phyloP scores from a whole-genome alignment of 495 filamentous ascomycete species.

The Aspergillus taichungensis region DNA sequence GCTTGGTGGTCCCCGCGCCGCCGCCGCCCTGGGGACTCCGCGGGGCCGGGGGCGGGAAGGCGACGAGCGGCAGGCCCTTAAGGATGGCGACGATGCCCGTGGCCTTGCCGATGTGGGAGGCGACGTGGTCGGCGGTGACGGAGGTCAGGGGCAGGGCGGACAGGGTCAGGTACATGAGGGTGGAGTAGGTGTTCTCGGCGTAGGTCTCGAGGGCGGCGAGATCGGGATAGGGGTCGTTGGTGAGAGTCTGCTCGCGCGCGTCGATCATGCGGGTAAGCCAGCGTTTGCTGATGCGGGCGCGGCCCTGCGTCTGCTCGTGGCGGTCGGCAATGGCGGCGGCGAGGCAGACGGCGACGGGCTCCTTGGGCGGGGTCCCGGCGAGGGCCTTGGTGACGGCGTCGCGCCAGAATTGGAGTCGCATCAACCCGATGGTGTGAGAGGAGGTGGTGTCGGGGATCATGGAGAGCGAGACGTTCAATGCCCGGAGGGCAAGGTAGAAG shows the following conservation, averaged over 20 bases:
- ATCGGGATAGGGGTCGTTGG: conserved; percentile 69
- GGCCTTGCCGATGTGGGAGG: conserved; percentile 90
- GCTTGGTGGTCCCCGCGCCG: conserved; percentile 28
- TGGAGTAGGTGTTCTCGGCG: conserved; percentile 88
- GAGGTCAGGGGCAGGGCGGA: conserved; percentile 66
- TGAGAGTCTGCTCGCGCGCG: conserved; percentile 73
- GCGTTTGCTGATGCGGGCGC: conserved; percentile 57
- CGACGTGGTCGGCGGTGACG: conserved; percentile 83
- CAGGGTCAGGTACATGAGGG: conserved; percentile 82
- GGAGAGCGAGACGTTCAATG: conserved; percentile 86
- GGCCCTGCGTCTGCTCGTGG: conserved; percentile 43
- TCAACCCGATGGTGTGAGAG: conserved; percentile 65
- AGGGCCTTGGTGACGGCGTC: conserved; percentile 70
- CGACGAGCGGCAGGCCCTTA: conserved; percentile 74
- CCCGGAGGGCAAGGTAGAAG: conserved; percentile 83
- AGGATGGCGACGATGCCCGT: conserved; percentile 78
- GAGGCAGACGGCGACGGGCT: conserved; percentile 83
- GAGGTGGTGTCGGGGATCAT: conserved; percentile 80
- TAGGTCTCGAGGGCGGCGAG: conserved; percentile 74
- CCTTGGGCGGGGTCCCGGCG: conserved; percentile 67
- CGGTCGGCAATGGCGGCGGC: conserved; percentile 59
- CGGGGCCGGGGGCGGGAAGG: conserved; percentile 53
- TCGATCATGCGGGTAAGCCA: conserved; percentile 74
- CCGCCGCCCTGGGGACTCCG: too few relatives aligned
- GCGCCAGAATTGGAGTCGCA: conserved; percentile 93